Evolutionary conservation across 176 grass and related monocot species (phyloP).

Genomic region (Hordeum vulgare): DNA sequence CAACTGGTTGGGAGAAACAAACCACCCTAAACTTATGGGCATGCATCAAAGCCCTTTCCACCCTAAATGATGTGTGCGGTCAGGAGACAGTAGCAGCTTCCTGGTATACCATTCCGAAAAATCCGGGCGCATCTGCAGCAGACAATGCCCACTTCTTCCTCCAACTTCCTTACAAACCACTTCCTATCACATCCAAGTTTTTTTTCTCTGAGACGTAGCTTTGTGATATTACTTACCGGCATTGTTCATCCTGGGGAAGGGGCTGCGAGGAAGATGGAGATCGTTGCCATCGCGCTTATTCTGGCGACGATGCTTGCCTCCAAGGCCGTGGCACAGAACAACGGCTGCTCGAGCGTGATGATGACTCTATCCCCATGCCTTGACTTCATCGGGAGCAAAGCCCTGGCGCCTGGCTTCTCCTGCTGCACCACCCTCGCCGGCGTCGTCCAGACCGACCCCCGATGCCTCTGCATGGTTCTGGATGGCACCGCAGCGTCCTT

Average conservation of each 20-base stretch:
- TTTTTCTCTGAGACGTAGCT: background rate
- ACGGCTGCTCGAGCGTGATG: slow-evolving; percentile 57
- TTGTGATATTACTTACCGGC: background rate
- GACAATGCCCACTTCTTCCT: background rate
- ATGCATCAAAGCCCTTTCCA: background rate
- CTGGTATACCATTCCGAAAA: slow-evolving; percentile 4
- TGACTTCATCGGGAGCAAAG: slow-evolving; percentile 61
- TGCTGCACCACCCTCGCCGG: slow-evolving; percentile 62
- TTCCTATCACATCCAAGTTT: background rate
- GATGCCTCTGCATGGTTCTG: slow-evolving; percentile 71
- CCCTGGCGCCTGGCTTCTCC: slow-evolving; percentile 28
- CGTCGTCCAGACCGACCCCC: slow-evolving; percentile 57
- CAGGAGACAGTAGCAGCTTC: background rate
- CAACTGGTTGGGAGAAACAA: background rate
- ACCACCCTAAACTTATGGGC: background rate
- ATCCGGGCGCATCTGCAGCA: background rate
- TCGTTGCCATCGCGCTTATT: background rate
- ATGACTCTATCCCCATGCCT: slow-evolving; percentile 81
- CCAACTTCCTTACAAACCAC: background rate
- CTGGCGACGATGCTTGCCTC: background rate
- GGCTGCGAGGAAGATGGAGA: background rate
- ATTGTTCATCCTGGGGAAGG: background rate
- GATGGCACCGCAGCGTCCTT: slow-evolving; percentile 39
- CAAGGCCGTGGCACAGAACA: slow-evolving; percentile 20
- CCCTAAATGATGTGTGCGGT: slow-evolving; percentile 16